Percentiles rank a stretch among this genome's conserved stretches.
These are phyloP conservation scores for Penicillium odoratum DNA, from an alignment of 495 filamentous ascomycete species.

Conservation along the genomic window DNA sequence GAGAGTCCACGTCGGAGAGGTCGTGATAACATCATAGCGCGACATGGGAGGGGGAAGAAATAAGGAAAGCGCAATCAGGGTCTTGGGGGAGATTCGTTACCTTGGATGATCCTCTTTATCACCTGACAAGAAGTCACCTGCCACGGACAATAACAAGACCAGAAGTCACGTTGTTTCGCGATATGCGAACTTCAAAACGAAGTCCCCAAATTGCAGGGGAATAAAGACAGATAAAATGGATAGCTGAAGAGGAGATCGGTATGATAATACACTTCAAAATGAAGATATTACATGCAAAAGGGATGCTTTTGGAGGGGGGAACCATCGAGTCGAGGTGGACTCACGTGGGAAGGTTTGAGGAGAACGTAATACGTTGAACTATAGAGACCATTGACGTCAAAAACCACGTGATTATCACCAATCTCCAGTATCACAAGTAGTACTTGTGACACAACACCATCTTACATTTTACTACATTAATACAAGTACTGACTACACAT, in stretches of 20 bases:
- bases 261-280: conserved; percentile 25
- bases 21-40: neutral
- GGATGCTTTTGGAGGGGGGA: conserved; percentile 31
- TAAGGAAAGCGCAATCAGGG: conserved; percentile 12
- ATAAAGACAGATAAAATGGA: conserved; percentile 16
- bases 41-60: neutral
- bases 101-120: conserved; percentile 51
- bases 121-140: conserved; percentile 56
- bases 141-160: conserved; percentile 49
- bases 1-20: conserved; percentile 2
- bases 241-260: conserved; percentile 14
- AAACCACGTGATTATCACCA: conserved; percentile 37
- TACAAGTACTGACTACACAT: too few relatives aligned
- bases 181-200: conserved; percentile 25
- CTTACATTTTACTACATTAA: too few relatives aligned
- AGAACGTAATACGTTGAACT: conserved; percentile 18
- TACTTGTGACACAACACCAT: neutral
- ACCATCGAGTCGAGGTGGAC: conserved; percentile 40
- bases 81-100: conserved; percentile 33
- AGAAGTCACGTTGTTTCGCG: conserved; percentile 34
- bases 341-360: conserved; percentile 43
- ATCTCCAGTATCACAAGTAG: neutral
- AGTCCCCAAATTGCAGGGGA: conserved; percentile 26
- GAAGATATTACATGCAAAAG: conserved; percentile 34
- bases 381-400: conserved; percentile 29